phyloP scores from a whole-genome alignment of 441 rosid species.

The Euphorbia celastroides region DNA sequence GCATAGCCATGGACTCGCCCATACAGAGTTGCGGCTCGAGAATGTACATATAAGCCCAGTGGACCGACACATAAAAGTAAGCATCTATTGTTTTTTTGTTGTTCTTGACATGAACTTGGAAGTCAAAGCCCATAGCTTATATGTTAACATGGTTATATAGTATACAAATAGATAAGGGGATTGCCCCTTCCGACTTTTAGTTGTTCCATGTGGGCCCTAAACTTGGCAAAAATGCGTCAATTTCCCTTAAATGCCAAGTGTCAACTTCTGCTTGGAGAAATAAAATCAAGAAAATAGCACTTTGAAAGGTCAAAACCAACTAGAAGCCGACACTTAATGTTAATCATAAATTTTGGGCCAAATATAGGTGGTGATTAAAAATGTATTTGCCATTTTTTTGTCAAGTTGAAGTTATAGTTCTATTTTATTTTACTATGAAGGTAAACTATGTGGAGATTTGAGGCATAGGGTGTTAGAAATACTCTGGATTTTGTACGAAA shows the following conservation, averaged over 20 bases:
- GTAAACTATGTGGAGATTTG: neutral
- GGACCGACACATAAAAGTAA: constrained; percentile 91
- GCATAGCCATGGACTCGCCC: constrained; percentile 98
- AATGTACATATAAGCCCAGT: constrained; percentile 94
- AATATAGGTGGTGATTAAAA: no score
- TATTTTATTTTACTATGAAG: neutral
- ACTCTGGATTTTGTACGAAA: constrained; percentile 5
- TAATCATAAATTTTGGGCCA: no score
- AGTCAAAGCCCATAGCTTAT: neutral
- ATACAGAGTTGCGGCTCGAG: constrained; percentile 93
- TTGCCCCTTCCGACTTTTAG: neutral
- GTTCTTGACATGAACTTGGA: neutral
- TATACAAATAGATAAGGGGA: no score
- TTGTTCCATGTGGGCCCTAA: no score
- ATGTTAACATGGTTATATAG: neutral
- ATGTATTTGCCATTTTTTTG: no score
- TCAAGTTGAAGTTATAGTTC: neutral
- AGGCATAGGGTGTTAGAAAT: neutral
- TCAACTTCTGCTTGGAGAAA: no score
- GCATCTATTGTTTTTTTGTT: constrained; percentile 13
- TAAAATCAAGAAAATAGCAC: no score
- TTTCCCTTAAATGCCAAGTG: no score
- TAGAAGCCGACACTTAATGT: no score
- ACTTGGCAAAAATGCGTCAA: no score
- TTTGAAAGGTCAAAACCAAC: no score